phyloP scores from a whole-genome alignment of 768 basidiomycete genomes.

The Mycena crocata region DNA sequence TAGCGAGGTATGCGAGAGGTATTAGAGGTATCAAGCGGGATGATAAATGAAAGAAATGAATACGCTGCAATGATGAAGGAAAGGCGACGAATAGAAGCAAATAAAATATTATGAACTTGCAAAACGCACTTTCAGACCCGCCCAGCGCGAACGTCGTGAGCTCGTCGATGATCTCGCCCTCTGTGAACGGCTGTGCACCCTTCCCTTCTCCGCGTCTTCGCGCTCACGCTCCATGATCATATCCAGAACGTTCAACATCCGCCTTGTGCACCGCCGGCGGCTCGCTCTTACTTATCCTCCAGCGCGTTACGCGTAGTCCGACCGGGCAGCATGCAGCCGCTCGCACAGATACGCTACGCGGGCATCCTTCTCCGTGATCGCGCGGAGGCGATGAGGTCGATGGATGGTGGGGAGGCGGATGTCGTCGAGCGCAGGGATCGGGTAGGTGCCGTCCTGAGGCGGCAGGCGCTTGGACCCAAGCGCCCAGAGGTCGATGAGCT shows the following conservation, averaged over 20 bases:
- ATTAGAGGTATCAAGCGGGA: no score
- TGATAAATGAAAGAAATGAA: no score
- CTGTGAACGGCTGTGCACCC: conserved; percentile 3
- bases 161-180: conserved; percentile 23
- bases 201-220: not conserved
- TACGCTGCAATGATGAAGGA: no score
- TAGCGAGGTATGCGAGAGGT: no score
- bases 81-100: no score
- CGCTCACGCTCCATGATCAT: not conserved
- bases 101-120: not conserved
- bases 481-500: conserved; percentile 13
- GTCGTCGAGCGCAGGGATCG: conserved; percentile 1
- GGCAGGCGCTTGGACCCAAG: conserved; percentile 14
- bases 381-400: conserved; percentile 14
- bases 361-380: not conserved
- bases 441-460: conserved; percentile 1
- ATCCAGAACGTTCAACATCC: conserved; percentile 6
- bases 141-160: conserved; percentile 10
- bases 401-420: conserved; percentile 6
- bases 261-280: not conserved
- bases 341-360: conserved; percentile 5
- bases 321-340: not conserved
- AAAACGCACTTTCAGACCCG: conserved; percentile 10
- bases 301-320: not conserved
- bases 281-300: not conserved